Evolutionary conservation across 768 basidiomycete species (phyloP), one percentile per base, ranked within the genome.

Genomic region (Pulveroboletus sp.): DNA sequence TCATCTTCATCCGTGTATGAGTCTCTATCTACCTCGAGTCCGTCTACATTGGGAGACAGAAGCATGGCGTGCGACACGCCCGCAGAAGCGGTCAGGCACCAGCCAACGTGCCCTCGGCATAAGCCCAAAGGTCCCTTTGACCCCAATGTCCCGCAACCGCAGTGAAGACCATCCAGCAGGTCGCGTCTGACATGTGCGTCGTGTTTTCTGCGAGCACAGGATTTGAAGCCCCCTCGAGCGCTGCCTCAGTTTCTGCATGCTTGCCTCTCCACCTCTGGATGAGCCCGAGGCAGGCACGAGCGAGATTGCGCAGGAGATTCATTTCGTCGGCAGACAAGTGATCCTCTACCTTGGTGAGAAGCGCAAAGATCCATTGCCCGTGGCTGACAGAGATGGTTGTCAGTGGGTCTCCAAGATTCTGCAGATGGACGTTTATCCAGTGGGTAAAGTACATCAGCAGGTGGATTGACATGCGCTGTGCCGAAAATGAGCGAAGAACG

Each of bases 361-460:
- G 74, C 15, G 76, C 75, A 65, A 92, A 88, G 38, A 93, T 82
- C 90, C 90, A 93, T 30, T 77, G 78, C 15, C 81, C 79, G 59
- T 91, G 86, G 32, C 72, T 68, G 56, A 78, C 76, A 11, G 77
- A 77, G 17, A 80, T 75, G 32, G 66, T 63, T 57, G 69, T 71
- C 43, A 63, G 55, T 28, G 70, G 58, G 49, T 73, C 68, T 6
- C 65, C 67, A 4, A 55, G 58, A 21, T 75, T 67, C 40, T 81
- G 74, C 7, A 87, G 64, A 53, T 85, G 75, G 13, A 76, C 50
- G 55, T 83, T 83, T 55, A 89, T 82, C 89, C 89, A 92, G 59
- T 89, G 79, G 15, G 81, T 76, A 64, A 90, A 90, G 64, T 89
- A 90, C 85, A 87, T 89, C 51, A 92, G 67, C 39, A 91, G 74